Percentiles rank a stretch among this genome's conserved stretches.
Conservation (phyloP, 2,329 filamentous ascomycete species). For the Aspergillus sojae region DNA sequence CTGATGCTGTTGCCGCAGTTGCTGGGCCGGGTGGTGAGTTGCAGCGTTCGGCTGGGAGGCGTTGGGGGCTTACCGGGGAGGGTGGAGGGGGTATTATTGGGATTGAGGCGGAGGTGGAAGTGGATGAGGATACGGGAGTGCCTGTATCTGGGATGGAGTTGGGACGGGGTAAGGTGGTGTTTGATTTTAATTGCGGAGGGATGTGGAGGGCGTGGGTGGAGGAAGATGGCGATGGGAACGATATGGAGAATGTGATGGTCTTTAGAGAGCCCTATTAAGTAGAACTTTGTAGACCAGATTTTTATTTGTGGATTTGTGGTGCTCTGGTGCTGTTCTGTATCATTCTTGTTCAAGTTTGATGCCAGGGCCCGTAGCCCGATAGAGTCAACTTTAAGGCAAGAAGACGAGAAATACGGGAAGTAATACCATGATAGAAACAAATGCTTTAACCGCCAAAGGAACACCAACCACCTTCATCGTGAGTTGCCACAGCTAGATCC, state of each 20-base stretch:
- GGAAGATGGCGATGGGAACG: slow-evolving; percentile 34
- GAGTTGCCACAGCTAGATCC: background rate
- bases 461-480: background rate
- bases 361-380: too few relatives aligned
- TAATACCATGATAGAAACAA: background rate
- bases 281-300: slow-evolving; percentile 7
- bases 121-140: slow-evolving; percentile 49
- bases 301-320: background rate
- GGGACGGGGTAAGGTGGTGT: slow-evolving; percentile 59
- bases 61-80: slow-evolving; percentile 75
- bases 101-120: slow-evolving; percentile 58
- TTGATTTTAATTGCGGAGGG: slow-evolving; percentile 82
- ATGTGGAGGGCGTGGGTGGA: slow-evolving; percentile 80
- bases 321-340: background rate
- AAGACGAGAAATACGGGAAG: background rate
- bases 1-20: slow-evolving; percentile 64
- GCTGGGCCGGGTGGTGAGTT: slow-evolving; percentile 73
- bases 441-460: background rate
- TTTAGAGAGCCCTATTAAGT: slow-evolving; percentile 44
- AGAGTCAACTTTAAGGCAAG: background rate
- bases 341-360: background rate
- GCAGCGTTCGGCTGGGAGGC: slow-evolving; percentile 70
- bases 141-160: slow-evolving; percentile 31
- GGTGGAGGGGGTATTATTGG: slow-evolving; percentile 86
- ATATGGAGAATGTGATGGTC: slow-evolving; percentile 46